Evolutionary conservation across 176 grass and related monocot species (phyloP).

Genomic region (Hordeum vulgare): DNA sequence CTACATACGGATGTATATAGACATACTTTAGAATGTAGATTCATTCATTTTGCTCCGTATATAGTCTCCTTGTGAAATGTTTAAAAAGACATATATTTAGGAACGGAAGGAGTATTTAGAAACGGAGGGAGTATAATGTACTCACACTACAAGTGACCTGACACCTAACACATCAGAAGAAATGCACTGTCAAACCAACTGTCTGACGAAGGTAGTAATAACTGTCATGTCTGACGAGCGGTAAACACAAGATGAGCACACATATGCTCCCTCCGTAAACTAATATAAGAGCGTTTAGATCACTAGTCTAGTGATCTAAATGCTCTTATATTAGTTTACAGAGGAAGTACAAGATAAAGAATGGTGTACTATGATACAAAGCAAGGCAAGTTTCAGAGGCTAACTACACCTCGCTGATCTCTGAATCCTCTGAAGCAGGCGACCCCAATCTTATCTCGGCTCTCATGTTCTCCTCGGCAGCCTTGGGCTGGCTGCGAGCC

Average conservation of each 20-base stretch:
- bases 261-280: no score
- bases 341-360: neutral
- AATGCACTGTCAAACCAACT: neutral
- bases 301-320: no score
- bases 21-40: no score
- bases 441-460: neutral
- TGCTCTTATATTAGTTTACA: no score
- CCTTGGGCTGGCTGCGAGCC: slow-evolving; percentile 4
- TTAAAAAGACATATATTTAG: no score
- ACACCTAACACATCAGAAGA: slow-evolving; percentile 8
- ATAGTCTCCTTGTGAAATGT: no score
- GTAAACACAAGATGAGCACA: neutral
- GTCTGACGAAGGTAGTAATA: no score
- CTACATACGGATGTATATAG: no score
- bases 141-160: neutral
- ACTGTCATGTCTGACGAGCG: neutral
- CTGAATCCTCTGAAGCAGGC: slow-evolving; percentile 14
- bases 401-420: neutral
- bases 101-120: no score
- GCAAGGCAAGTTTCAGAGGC: neutral
- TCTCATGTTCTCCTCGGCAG: neutral
- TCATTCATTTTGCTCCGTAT: no score
- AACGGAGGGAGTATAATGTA: no score
- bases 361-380: neutral
- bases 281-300: no score